Evolutionary conservation across 179 eudicot species (phyloP), one percentile per base, ranked within the genome.

Genomic region (Spergularia azorica): DNA sequence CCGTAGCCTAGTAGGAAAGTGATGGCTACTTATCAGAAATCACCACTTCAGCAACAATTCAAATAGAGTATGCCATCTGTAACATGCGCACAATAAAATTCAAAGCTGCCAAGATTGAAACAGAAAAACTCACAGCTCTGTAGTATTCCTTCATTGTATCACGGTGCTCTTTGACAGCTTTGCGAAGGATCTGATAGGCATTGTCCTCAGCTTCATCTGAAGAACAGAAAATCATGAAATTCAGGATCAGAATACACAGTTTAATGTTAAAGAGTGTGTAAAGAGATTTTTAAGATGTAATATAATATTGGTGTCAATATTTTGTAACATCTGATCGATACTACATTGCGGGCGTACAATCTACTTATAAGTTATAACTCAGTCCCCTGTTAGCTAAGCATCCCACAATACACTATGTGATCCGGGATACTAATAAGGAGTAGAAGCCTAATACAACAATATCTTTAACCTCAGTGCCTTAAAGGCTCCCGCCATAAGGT

Each of bases 141-240:
- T 80, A 86, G 51, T 84, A 86, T 62, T 73, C 84, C 81, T 80
- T 84, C 76, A 67, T 80, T 64, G 81, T 65, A 36, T 67, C 83
- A 50, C 87, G 84, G 57, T 80, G 59, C 74, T 86, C 87, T 76
- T 73, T 78, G 4, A 82, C 89, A 70, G 83, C 86, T 78, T 74
- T 72, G 63, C 89, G 89, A 32, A 86, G 89, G 77, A 60, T 59
- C 63, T 16, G 13, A 59, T 84, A 86, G 63, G 75, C 50, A 66
- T 79, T 82, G 18, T 83, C 81, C 36, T 76, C 79, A n/a, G 61
- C 82, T 71, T 67, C 82, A 71, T 79, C 81, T 82, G 63, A 9
- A 70, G 4, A 64, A 72, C 39, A 69, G 9, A 52, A 57, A 41
- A 48, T 9, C 54, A 74, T 20, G 8, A 67, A 51, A 51, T 9